Evolutionary conservation across 2,329 filamentous ascomycete genomes (phyloP).

Genomic region (Aspergillus brunneoviolaceus): DNA sequence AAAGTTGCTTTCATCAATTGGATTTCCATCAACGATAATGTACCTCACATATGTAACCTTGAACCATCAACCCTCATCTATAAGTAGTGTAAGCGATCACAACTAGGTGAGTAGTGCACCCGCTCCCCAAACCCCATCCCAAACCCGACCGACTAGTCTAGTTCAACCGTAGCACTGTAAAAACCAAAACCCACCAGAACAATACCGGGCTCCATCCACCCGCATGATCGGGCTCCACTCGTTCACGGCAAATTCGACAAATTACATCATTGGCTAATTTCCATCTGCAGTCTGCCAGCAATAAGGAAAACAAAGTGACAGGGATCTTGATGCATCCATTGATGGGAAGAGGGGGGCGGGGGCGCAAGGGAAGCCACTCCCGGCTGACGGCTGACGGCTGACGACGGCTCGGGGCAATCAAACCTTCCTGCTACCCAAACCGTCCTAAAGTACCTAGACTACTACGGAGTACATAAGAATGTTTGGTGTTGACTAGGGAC

Average conservation of each 20-base stretch:
- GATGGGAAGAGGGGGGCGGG: not conserved
- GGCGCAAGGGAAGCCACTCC: not conserved
- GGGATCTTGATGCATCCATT: no score
- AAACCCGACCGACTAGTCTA: no score
- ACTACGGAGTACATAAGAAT: no score
- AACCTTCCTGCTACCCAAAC: no score
- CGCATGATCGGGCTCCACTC: constrained; percentile 7
- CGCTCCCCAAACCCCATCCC: no score
- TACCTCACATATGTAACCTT: not conserved
- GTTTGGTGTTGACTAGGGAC: no score
- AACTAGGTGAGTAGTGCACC: no score
- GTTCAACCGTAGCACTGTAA: not conserved
- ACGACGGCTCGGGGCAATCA: no score
- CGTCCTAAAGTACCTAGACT: no score
- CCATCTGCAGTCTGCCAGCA: not conserved
- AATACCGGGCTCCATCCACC: constrained; percentile 3
- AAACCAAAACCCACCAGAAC: not conserved
- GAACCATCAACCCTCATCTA: not conserved
- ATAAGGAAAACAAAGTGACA: not conserved
- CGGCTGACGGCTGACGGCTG: not conserved
- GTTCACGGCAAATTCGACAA: not conserved
- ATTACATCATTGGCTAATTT: not conserved
- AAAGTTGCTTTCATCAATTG: no score
- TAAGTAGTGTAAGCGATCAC: no score
- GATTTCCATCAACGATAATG: no score